Conservation (phyloP, 305 asterid species). For the Plantago coronopus region DNA sequence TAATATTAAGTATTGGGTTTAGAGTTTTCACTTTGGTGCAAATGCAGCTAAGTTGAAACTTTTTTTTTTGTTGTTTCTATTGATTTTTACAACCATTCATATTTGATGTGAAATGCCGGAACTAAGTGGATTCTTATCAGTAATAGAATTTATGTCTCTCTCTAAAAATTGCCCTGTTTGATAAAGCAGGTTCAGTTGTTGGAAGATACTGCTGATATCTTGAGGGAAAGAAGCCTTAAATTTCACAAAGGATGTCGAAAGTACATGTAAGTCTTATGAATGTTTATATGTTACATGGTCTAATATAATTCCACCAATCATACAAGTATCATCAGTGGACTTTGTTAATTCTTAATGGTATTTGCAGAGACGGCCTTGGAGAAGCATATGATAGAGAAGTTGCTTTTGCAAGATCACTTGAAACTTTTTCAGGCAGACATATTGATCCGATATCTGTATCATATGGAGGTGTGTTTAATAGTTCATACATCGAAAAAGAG, state of each 20-base stretch:
- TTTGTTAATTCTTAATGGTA: not conserved
- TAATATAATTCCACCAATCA: too few species aligned
- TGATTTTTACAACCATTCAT: too few species aligned
- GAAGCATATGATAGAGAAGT: conserved; percentile 88
- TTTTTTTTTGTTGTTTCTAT: too few species aligned
- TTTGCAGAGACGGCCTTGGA: conserved; percentile 91
- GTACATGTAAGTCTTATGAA: conserved; percentile 62
- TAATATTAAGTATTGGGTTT: too few species aligned
- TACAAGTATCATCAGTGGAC: too few species aligned
- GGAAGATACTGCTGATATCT: conserved; percentile 82
- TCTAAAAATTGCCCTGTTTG: conserved; percentile 28
- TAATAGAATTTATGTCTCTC: conserved; percentile 8
- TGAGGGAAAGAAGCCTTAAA: conserved; percentile 78
- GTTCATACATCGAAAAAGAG: too few species aligned
- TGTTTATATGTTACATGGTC: conserved; percentile 10
- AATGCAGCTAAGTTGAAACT: too few species aligned
- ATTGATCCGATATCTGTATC: conserved; percentile 77
- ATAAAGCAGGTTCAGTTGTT: conserved; percentile 71
- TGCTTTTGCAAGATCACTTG: conserved; percentile 82
- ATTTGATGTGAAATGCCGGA: too few species aligned
- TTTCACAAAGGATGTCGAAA: conserved; percentile 91
- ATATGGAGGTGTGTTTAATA: conserved; percentile 63
- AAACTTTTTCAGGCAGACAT: conserved; percentile 79
- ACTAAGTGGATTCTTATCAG: too few species aligned
- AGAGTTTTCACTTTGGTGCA: too few species aligned